A percentile compares a stretch with the other conserved stretches of the same genome.
Conservation (phyloP, 495 filamentous ascomycete genomes). For the Aspergillus conjunctus region DNA sequence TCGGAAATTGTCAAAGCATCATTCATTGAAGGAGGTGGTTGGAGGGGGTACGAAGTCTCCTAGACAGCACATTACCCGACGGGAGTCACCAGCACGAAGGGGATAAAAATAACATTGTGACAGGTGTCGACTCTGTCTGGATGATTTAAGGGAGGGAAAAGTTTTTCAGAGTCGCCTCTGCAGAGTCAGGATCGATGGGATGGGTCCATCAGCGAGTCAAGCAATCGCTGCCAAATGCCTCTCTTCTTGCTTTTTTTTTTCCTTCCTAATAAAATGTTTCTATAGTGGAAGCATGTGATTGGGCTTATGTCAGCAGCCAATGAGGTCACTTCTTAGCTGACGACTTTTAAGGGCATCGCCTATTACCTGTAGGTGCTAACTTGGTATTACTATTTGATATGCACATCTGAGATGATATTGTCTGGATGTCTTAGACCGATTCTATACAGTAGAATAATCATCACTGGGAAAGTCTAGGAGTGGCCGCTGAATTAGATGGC, state of each 20-base stretch:
- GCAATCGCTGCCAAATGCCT: background rate
- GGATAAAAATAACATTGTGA: conserved; percentile 2
- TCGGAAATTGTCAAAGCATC: conserved; percentile 20
- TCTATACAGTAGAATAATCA: too few species aligned
- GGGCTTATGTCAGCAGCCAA: conserved; percentile 22
- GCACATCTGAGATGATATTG: too few species aligned
- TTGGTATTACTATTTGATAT: too few species aligned
- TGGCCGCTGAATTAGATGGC: too few species aligned
- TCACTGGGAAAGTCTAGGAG: too few species aligned
- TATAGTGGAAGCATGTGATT: conserved; percentile 24
- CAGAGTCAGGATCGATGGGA: background rate
- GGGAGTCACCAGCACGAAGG: background rate
- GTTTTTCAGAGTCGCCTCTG: background rate
- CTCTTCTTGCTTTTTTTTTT: background rate
- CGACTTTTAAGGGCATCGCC: too few species aligned
- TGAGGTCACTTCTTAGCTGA: conserved; percentile 11
- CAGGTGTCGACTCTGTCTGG: background rate
- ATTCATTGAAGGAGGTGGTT: background rate
- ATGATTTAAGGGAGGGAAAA: background rate
- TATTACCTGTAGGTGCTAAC: too few species aligned
- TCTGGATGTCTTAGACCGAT: too few species aligned
- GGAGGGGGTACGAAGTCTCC: conserved; percentile 12
- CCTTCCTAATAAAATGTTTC: too few species aligned
- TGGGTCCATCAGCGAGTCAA: background rate
- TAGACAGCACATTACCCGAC: conserved; percentile 4